phyloP scores from a whole-genome alignment of 257 asterid genomes.

The Ehretia macrophylla region DNA sequence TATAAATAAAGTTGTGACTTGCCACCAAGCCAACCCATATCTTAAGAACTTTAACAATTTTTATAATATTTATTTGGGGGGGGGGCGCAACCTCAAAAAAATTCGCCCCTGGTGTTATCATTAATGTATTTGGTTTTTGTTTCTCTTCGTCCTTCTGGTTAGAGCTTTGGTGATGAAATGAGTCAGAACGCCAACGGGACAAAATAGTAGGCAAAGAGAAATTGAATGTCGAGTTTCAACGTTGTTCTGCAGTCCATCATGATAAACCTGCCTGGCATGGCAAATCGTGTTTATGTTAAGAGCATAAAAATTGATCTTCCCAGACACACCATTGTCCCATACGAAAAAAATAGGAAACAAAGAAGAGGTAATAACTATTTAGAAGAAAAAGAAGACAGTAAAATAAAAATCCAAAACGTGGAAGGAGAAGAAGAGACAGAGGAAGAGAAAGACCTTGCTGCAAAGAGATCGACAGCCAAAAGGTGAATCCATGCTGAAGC shows the following conservation, averaged over 20 bases:
- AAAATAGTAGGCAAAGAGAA: slow-evolving; percentile 74
- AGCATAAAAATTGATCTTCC: no score
- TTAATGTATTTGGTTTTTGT: slow-evolving; percentile 22
- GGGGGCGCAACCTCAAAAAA: no score
- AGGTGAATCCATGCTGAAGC: slow-evolving; percentile 98
- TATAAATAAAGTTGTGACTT: no score
- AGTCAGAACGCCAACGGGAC: slow-evolving; percentile 72
- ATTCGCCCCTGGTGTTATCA: background rate
- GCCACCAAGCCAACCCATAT: no score
- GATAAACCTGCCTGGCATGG: slow-evolving; percentile 64
- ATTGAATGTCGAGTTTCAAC: slow-evolving; percentile 87
- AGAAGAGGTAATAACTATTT: no score
- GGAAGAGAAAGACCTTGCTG: slow-evolving; percentile 62
- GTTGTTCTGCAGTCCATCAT: slow-evolving; percentile 63
- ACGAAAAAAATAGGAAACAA: background rate
- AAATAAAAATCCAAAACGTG: background rate
- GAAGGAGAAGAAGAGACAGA: background rate
- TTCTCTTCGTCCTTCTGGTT: slow-evolving; percentile 14
- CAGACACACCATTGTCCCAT: background rate
- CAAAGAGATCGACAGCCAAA: slow-evolving; percentile 76
- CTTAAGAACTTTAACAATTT: no score
- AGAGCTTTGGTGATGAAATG: slow-evolving; percentile 74
- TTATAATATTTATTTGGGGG: no score
- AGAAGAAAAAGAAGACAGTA: background rate
- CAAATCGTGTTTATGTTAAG: background rate